A percentile compares a stretch with the other conserved stretches of the same genome.
Evolutionary conservation across 257 asterid species (phyloP).

Genomic region (Lycium barbarum): DNA sequence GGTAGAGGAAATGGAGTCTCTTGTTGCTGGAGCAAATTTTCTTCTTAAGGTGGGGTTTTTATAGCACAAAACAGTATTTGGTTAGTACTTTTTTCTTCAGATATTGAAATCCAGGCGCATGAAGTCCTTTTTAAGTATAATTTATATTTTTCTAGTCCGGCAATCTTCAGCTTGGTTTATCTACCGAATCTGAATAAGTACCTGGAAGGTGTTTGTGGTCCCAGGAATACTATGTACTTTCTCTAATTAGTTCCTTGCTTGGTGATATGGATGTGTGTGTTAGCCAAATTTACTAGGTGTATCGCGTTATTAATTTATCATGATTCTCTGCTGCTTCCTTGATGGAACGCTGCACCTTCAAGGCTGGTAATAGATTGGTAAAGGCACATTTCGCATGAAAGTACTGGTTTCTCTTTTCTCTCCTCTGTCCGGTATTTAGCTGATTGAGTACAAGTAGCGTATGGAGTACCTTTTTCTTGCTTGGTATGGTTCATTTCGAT

Average conservation of each 20-base stretch:
- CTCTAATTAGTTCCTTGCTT: conserved; percentile 9
- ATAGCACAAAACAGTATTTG: conserved; percentile 10
- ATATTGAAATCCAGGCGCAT: conserved; percentile 14
- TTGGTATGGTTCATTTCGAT: conserved; percentile 8
- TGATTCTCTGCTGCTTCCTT: not conserved
- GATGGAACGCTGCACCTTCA: not conserved
- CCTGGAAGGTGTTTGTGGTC: conserved; percentile 13
- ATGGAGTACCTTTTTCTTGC: not conserved
- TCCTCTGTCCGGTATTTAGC: not conserved
- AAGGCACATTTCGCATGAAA: conserved; percentile 17
- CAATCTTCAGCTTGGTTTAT: not conserved
- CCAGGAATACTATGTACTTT: not conserved
- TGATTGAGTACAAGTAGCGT: not conserved
- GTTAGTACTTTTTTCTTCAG: conserved; percentile 18
- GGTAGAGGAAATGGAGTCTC: conserved; percentile 94
- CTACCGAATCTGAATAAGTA: not conserved
- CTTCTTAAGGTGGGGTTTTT: conserved; percentile 76
- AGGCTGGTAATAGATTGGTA: not conserved
- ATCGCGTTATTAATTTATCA: not conserved
- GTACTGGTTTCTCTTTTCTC: conserved; percentile 27
- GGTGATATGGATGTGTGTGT: conserved; percentile 1
- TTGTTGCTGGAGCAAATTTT: conserved; percentile 94
- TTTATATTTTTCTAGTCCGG: not conserved
- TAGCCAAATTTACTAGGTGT: not conserved
- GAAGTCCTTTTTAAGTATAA: not conserved